phyloP scores from a whole-genome alignment of 352 stramenopile species.

The Albugo laibachii region DNA sequence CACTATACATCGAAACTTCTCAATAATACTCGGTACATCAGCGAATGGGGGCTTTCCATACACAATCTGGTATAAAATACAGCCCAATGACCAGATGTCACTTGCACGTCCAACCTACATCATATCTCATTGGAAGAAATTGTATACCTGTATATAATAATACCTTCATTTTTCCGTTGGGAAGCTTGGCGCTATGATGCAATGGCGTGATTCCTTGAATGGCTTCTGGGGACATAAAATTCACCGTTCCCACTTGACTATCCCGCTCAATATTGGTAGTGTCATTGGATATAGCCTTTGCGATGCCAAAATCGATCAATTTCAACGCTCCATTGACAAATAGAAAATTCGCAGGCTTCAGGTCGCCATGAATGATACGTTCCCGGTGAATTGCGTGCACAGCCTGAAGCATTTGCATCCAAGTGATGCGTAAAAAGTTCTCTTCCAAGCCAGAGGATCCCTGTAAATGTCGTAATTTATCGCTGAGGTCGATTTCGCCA shows the following conservation, averaged over 20 bases:
- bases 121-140: not conserved
- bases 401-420: slow-evolving; percentile 97
- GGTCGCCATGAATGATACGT: slow-evolving; percentile 88
- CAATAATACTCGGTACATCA: slow-evolving; percentile 84
- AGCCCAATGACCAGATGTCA: slow-evolving; percentile 93
- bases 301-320: slow-evolving; percentile 97
- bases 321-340: slow-evolving; percentile 92
- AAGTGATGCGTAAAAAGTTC: slow-evolving; percentile 95
- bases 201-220: slow-evolving; percentile 40
- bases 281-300: slow-evolving; percentile 93
- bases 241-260: slow-evolving; percentile 90
- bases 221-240: slow-evolving; percentile 94
- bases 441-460: slow-evolving; percentile 70
- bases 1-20: slow-evolving; percentile 92
- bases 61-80: slow-evolving; percentile 95
- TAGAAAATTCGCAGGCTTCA: slow-evolving; percentile 94
- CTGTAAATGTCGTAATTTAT: slow-evolving; percentile 72
- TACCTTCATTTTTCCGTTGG: slow-evolving; percentile 61
- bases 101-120: slow-evolving; percentile 71
- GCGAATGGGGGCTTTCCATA: slow-evolving; percentile 91
- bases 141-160: not conserved
- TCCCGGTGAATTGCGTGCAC: slow-evolving; percentile 93
- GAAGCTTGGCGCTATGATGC: slow-evolving; percentile 23
- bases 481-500: slow-evolving; percentile 93
- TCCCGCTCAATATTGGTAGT: slow-evolving; percentile 94